Evolutionary conservation across 345 rosid species (phyloP).

Genomic region (Angophora floribunda): DNA sequence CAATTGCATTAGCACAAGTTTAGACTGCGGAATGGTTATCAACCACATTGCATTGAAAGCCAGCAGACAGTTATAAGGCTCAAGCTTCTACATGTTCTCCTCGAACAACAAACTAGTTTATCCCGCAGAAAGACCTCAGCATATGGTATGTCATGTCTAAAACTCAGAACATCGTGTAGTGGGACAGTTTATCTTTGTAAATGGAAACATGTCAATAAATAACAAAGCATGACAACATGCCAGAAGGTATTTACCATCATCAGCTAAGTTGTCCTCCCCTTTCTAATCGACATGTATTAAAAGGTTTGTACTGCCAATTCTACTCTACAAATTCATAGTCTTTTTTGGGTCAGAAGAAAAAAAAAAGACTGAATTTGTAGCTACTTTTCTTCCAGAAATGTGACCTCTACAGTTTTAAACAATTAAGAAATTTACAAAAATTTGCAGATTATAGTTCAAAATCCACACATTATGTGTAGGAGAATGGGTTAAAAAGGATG

Average conservation of each 20-base stretch:
- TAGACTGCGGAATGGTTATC: neutral
- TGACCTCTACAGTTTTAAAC: neutral
- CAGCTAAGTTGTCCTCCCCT: neutral
- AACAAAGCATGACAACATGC: neutral
- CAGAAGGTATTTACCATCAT: neutral
- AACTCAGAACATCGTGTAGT: neutral
- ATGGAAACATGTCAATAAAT: neutral
- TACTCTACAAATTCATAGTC: neutral
- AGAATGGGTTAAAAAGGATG: neutral
- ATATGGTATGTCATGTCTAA: neutral
- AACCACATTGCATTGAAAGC: neutral
- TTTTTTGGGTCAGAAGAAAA: neutral
- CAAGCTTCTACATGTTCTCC: neutral
- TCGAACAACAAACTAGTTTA: neutral
- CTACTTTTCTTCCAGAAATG: neutral
- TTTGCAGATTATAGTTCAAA: neutral
- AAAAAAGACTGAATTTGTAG: neutral
- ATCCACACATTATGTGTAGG: neutral
- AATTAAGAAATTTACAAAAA: neutral
- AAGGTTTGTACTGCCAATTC: neutral
- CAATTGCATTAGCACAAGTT: slow-evolving; percentile 32
- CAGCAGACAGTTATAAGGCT: neutral
- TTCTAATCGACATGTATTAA: neutral
- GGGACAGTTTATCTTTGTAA: neutral
- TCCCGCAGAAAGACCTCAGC: neutral